These are phyloP conservation scores for Lasiodiplodia gonubiensis DNA, from an alignment of 2,329 filamentous ascomycete genomes.

Conservation along the genomic window DNA sequence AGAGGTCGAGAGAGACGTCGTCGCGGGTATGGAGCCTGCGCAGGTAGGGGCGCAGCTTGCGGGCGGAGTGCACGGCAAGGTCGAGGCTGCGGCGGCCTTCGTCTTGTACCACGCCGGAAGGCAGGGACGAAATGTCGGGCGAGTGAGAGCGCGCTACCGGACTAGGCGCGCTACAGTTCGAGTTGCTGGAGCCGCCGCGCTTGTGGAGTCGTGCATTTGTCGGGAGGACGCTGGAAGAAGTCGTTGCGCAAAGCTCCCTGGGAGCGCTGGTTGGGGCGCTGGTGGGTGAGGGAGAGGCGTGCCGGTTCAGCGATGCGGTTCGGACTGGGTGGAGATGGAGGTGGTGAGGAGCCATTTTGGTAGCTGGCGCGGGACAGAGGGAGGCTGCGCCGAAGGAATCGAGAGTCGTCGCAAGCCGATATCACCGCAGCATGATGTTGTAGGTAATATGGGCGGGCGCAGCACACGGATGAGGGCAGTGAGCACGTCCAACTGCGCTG, in stretches of 20 bases:
- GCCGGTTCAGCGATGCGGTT: slow-evolving; percentile 20
- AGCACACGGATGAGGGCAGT: slow-evolving; percentile 6
- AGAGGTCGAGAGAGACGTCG: slow-evolving; percentile 59
- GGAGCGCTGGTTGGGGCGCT: slow-evolving; percentile 9
- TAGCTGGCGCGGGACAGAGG: no score
- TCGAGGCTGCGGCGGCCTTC: slow-evolving; percentile 30
- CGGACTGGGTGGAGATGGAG: slow-evolving; percentile 16
- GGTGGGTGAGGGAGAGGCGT: slow-evolving; percentile 18
- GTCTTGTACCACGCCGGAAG: slow-evolving; percentile 19
- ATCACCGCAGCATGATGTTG: slow-evolving; percentile 28
- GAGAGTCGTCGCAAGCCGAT: slow-evolving; percentile 19
- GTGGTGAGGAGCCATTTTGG: slow-evolving; percentile 4
- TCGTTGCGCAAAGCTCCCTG: slow-evolving; percentile 13
- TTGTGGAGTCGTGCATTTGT: slow-evolving; percentile 49
- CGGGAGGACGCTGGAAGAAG: slow-evolving; percentile 28
- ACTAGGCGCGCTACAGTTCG: slow-evolving; percentile 45
- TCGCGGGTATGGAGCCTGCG: slow-evolving; percentile 60
- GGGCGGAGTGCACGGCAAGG: slow-evolving; percentile 36
- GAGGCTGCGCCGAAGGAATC: slow-evolving; percentile 8
- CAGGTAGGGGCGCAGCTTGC: slow-evolving; percentile 62
- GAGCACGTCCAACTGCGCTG: slow-evolving; percentile 12
- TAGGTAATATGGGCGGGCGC: slow-evolving; percentile 18
- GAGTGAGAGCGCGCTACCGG: slow-evolving; percentile 39
- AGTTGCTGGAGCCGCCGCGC: slow-evolving; percentile 41
- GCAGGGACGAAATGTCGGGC: slow-evolving; percentile 27